Percentiles rank a stretch among this genome's conserved stretches.
These are phyloP conservation scores for Tricholomella constricta DNA, from an alignment of 768 basidiomycete genomes.

Conservation along the genomic window DNA sequence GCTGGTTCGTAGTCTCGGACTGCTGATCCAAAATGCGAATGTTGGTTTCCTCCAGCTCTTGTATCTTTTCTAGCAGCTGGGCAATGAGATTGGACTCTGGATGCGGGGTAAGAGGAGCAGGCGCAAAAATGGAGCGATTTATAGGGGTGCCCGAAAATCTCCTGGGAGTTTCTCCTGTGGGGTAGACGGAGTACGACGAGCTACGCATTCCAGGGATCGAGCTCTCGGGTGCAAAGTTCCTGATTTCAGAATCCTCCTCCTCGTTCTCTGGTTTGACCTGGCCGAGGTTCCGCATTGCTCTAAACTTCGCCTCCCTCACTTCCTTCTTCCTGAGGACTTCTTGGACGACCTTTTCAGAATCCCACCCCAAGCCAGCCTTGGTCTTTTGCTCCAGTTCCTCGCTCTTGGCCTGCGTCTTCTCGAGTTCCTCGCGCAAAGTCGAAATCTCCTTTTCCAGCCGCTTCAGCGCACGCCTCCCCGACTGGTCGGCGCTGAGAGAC, in stretches of 20 bases:
- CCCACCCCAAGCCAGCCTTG: slow-evolving; percentile 38
- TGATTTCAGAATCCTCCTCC: slow-evolving; percentile 34
- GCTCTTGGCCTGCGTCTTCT: slow-evolving; percentile 70
- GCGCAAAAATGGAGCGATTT: slow-evolving; percentile 11
- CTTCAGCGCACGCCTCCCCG: slow-evolving; percentile 68
- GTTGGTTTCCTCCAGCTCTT: slow-evolving; percentile 77
- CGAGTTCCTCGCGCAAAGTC: slow-evolving; percentile 71
- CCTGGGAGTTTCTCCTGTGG: slow-evolving; percentile 23
- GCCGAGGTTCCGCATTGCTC: slow-evolving; percentile 48
- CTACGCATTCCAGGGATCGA: slow-evolving; percentile 40
- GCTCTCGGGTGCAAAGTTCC: slow-evolving; percentile 66
- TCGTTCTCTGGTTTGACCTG: slow-evolving; percentile 28
- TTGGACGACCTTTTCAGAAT: slow-evolving; percentile 41
- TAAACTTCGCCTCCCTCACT: slow-evolving; percentile 56
- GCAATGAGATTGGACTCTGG: slow-evolving; percentile 62
- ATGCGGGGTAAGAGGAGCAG: slow-evolving; percentile 17
- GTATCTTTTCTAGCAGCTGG: slow-evolving; percentile 72
- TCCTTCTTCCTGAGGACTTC: slow-evolving; percentile 49
- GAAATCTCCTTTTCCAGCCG: slow-evolving; percentile 82
- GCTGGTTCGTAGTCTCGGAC: slow-evolving; percentile 55
- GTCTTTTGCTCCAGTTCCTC: slow-evolving; percentile 73
- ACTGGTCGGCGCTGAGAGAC: slow-evolving; percentile 62
- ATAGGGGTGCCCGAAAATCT: slow-evolving; percentile 15
- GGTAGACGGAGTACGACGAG: slow-evolving; percentile 29
- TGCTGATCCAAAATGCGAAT: slow-evolving; percentile 66